Evolutionary conservation across 1,284 basidiomycete species (phyloP), one percentile per base, ranked within the genome.

Genomic region (Fomitopsis betulina): DNA sequence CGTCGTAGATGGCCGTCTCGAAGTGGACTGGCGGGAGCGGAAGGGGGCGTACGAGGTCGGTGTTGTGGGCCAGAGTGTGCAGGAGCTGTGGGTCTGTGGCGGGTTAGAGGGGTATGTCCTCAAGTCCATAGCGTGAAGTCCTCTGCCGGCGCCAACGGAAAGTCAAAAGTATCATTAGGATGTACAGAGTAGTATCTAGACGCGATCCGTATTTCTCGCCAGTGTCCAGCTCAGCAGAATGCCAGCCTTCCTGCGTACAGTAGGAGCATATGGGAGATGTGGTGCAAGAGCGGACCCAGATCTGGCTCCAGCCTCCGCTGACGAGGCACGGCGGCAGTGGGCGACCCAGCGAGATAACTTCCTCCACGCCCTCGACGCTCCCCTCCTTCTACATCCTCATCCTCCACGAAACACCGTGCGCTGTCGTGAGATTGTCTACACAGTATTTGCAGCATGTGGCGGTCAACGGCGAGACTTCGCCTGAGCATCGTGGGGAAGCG

Each of bases 1-100:
- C 55, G 93, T 92, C 76, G 78, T 76, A 35, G 81, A 85, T 64
- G 94, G 93, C 2, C 76, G 75, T 53, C 79, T 94, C 19, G 75
- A 79, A 32, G 81, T 93, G 47, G 72, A 65, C 27, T 69, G 76
- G 59, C 64, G 77, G 63, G 13, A 37, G 35, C 9, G 35, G 59
- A 67, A 68, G 63, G 87, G 84, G 73, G 73, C 70, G 39, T 97
- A 96, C 69, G 67, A 68, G 12, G 82, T 93, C 10, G 84, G 87
- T 42, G 83, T 88, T 2, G 88, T 98, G 1, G 95, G 95, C 10
- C 77, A 84, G 45, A 96, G 93, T 69, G 95, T 98, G 54, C 95
- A 98, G 76, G 95, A 98, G 73, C 77, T 98, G 37, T 93, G 90
- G 90, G 75, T 89, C 10, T 91, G 88, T 66, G 90, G 87, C 13